A percentile compares a stretch with the other conserved stretches of the same genome.
Evolutionary conservation across 1,284 basidiomycete species (phyloP).

Genomic region (Leccinum fallax): DNA sequence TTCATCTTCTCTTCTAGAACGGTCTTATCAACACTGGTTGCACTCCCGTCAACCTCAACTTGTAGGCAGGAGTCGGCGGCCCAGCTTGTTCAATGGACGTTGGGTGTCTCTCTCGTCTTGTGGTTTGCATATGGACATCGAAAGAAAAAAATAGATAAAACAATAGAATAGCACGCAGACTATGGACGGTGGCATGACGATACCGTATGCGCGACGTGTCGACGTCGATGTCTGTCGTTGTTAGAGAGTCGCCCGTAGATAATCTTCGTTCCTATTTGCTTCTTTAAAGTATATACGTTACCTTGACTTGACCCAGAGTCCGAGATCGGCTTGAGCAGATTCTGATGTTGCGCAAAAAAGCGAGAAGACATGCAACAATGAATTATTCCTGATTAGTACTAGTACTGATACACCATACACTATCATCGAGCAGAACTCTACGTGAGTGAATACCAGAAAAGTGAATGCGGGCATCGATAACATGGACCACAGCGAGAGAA

Average conservation of each 20-base stretch:
- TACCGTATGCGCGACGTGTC: not conserved
- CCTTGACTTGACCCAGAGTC: not conserved
- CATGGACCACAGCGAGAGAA: not conserved
- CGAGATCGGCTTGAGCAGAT: not conserved
- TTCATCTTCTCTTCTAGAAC: conserved; percentile 8
- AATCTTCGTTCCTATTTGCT: not conserved
- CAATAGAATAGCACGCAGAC: not conserved
- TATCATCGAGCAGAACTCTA: conserved; percentile 10
- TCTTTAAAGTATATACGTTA: not conserved
- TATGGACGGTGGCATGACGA: not conserved
- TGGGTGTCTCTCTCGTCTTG: conserved; percentile 2
- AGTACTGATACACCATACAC: conserved; percentile 14
- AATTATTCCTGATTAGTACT: conserved; percentile 1
- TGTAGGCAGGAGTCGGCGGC: conserved; percentile 1
- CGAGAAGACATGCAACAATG: not conserved
- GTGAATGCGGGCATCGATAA: conserved; percentile 7
- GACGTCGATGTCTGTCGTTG: not conserved
- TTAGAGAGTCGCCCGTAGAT: conserved; percentile 2
- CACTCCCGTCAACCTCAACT: conserved; percentile 5
- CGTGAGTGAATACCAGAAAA: not conserved
- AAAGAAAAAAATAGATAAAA: not conserved
- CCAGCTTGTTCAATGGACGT: not conserved
- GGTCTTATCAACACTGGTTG: conserved; percentile 8
- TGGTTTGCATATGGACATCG: not conserved
- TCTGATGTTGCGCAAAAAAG: not conserved